Percentiles rank a stretch among this genome's conserved stretches.
phyloP scores from a whole-genome alignment of 805 yeast species.

The Zygotorulaspora danielsina region DNA sequence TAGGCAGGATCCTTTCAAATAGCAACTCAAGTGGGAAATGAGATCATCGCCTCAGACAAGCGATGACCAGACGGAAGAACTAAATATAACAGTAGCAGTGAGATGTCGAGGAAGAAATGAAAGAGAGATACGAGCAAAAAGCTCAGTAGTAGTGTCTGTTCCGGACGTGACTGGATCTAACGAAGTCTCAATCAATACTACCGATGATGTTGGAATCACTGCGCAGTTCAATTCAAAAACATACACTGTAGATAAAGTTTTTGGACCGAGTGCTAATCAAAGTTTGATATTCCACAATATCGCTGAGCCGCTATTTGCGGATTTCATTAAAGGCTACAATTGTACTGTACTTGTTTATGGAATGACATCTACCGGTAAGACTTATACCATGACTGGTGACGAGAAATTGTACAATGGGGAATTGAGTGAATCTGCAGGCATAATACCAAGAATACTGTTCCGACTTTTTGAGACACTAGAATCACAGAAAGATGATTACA shows the following conservation, averaged over 20 bases:
- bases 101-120: conserved; percentile 60
- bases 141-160: conserved; percentile 57
- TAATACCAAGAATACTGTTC: conserved; percentile 57
- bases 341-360: conserved; percentile 87
- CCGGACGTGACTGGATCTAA: conserved; percentile 42
- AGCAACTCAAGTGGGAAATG: too few species aligned
- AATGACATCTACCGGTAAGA: conserved; percentile 89
- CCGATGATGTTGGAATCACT: conserved; percentile 39
- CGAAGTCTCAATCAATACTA: conserved; percentile 46
- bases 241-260: conserved; percentile 73
- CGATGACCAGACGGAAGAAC: conserved; percentile 30
- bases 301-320: conserved; percentile 60
- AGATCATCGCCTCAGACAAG: conserved; percentile 10
- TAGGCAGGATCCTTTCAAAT: too few species aligned
- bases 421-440: conserved; percentile 52
- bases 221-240: conserved; percentile 48
- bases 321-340: conserved; percentile 70
- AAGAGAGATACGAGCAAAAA: conserved; percentile 53
- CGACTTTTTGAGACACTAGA: conserved; percentile 52
- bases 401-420: conserved; percentile 34
- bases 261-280: conserved; percentile 80
- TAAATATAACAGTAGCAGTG: conserved; percentile 58
- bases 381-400: conserved; percentile 77
- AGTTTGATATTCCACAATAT: conserved; percentile 57
- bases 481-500: conserved; percentile 44